Evolutionary conservation across 106 monocot genomes (phyloP), one percentile per base, ranked within the genome.

Genomic region (Triglochin maritima): DNA sequence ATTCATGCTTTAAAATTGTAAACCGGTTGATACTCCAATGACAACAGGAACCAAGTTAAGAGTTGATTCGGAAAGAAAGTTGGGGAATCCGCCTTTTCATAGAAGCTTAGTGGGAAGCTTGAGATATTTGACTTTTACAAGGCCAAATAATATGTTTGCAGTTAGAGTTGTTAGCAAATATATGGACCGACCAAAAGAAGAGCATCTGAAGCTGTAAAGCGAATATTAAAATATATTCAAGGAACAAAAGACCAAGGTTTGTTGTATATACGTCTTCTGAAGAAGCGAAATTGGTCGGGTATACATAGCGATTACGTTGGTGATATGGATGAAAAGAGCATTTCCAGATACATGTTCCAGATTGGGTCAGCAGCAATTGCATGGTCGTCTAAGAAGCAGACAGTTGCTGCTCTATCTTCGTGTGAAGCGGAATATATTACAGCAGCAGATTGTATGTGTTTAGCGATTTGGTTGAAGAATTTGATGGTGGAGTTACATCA

Each of bases 41-140:
- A 49, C 44, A 46, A 5, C 42, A 51, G 52, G 48, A 12, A 2
- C 17, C 6, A 72, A 72, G 50, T 10, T 72, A 4, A 17, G 13
- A 49, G 1, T 12, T 10, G n/a, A 72, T 42, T 29, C 49, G 41
- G 62, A 15, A 29, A 16, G 48, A 4, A 14, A 41, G 6, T 42
- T n/a, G 10, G 13, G 4, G 3, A 41, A 72, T 62, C 45, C 49
- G 6, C 14, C 7, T 9, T 46, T 62, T 5, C 63, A 62, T 53
- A 61, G 57, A 63, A 62, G 62, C 7, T 17, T 62, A 41, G 71
- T 60, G n/a, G 71, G 71, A 12, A 63, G 59, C 14, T 62, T 72
- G 4, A 72, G 41, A 62, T 72, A 72, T 62, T 13, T 72, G 49
- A 72, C 71, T 3, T 7, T 47, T 43, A 62, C 62, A 43, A 3